A percentile compares a stretch with the other conserved stretches of the same genome.
These are phyloP conservation scores for Phlebiopsis gigantea DNA, from an alignment of 768 basidiomycete species.

Conservation along the genomic window DNA sequence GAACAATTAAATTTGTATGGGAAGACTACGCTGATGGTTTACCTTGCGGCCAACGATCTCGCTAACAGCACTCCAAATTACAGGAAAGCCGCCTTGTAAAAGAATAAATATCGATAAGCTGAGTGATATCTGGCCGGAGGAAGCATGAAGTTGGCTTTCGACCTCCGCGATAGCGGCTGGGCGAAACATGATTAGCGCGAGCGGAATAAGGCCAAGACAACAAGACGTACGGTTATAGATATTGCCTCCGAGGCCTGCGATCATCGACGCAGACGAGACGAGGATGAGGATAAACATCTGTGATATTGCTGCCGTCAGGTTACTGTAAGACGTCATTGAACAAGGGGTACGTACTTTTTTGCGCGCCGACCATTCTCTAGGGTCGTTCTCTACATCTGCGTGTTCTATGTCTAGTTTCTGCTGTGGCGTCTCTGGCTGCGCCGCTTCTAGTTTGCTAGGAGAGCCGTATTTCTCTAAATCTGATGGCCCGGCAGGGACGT, in stretches of 20 bases:
- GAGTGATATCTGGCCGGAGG: constrained; percentile 56
- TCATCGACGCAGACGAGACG: constrained; percentile 48
- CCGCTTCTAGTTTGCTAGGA: not conserved
- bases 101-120: constrained; percentile 69
- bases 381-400: constrained; percentile 22
- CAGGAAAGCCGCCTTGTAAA: constrained; percentile 61
- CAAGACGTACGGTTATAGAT: constrained; percentile 59
- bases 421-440: not conserved
- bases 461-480: not conserved
- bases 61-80: constrained; percentile 64
- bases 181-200: not conserved
- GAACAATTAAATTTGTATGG: too few relatives aligned
- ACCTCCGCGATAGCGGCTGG: constrained; percentile 62
- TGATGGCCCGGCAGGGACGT: not conserved
- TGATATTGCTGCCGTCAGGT: not conserved
- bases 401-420: constrained; percentile 22
- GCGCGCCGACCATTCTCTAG: constrained; percentile 21
- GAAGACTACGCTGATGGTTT: too few relatives aligned
- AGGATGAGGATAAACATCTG: constrained; percentile 42
- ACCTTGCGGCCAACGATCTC: constrained; percentile 77
- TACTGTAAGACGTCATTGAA: not conserved
- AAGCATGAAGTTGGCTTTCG: constrained; percentile 54
- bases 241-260: constrained; percentile 51
- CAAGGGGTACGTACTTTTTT: constrained; percentile 18
- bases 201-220: not conserved